Evolutionary conservation across 805 yeast species (phyloP).

Genomic region (Cyberlindnera samutprakarnensis): DNA sequence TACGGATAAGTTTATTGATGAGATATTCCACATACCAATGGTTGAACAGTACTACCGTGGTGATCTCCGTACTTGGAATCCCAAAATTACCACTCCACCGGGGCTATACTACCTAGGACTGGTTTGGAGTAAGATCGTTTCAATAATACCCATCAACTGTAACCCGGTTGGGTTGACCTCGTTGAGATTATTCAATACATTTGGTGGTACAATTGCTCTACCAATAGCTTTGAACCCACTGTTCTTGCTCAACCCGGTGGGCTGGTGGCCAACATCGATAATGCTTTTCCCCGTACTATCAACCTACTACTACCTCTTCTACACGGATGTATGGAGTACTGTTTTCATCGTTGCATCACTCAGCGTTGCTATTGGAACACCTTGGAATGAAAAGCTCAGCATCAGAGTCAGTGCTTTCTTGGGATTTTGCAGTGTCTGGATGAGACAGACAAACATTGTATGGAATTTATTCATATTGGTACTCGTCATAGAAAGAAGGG

Average conservation of each 20-base stretch:
- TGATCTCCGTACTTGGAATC: slow-evolving; percentile 66
- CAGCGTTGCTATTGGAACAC: slow-evolving; percentile 36
- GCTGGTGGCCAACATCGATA: slow-evolving; percentile 36
- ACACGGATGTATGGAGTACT: slow-evolving; percentile 93
- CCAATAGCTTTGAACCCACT: slow-evolving; percentile 39
- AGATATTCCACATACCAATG: slow-evolving; percentile 80
- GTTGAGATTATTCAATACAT: slow-evolving; percentile 51
- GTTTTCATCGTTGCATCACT: slow-evolving; percentile 53
- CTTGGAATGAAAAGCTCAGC: slow-evolving; percentile 28
- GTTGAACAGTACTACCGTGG: slow-evolving; percentile 58
- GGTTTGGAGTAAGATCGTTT: slow-evolving; percentile 23
- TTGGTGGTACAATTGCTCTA: slow-evolving; percentile 53
- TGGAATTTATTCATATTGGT: slow-evolving; percentile 69
- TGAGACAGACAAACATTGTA: slow-evolving; percentile 87
- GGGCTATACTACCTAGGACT: slow-evolving; percentile 62
- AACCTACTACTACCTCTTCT: slow-evolving; percentile 69
- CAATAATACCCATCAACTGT: slow-evolving; percentile 18
- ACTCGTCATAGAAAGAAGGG: slow-evolving; percentile 44
- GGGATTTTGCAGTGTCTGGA: slow-evolving; percentile 57
- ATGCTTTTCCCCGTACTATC: slow-evolving; percentile 62
- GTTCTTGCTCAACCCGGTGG: slow-evolving; percentile 32
- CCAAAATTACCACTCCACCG: slow-evolving; percentile 94
- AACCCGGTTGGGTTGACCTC: slow-evolving; percentile 29
- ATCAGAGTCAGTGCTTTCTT: slow-evolving; percentile 42
- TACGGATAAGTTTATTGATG: slow-evolving; percentile 48